Base-by-base conservation (phyloP, 805 yeast genomes). In the Metschnikowia noctiluminum region DNA sequence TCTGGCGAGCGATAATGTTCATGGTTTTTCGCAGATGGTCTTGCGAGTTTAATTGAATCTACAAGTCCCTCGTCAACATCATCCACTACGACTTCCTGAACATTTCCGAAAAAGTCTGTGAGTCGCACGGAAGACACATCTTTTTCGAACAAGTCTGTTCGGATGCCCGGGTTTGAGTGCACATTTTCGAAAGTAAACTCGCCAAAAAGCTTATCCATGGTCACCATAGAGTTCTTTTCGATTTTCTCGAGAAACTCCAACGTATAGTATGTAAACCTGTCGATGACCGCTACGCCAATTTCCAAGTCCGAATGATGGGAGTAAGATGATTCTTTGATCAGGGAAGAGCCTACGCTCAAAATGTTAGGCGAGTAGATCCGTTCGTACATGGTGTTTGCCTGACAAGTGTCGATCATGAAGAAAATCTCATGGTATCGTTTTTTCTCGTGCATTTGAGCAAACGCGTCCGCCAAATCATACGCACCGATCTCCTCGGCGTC, bases 341-440 rank as follows among this genome's bases (percentile, higher is more conserved):
- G 86, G 9, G 96, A 87, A 1, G 97, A 89, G 0, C 99, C 99
- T 34, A 92, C 95, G 1, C 97, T 89, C 45, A 94, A 68, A 40
- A 94, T 81, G 64, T 94, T 90, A 32, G 99, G 98, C 9, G 96
- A 86, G 64, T 89, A 90, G 62, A 92, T 83, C 61, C 86, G 81
- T 49, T 95, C 85, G 69, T 87, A 94, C 99, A 94, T 92, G 13
- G 99, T 89, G 68, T 92, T 94, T 27, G 99, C 99, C 73, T 94
- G 99, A 63, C 99, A 94, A 0, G 99, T 94, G 66, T 94, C 99
- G 55, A 94, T 87, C 98, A 94, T 94, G 69, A 94, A 94, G 62
- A 94, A 82, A 32, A 94, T 87, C 71, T 94, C 98, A 59, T 91
- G 90, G 72, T 94, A 94, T 48, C 99, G 77, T 58, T 87, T 87